Evolutionary conservation across 345 rosid species (phyloP), one percentile per base, ranked within the genome.

Genomic region (Salix arbutifolia): DNA sequence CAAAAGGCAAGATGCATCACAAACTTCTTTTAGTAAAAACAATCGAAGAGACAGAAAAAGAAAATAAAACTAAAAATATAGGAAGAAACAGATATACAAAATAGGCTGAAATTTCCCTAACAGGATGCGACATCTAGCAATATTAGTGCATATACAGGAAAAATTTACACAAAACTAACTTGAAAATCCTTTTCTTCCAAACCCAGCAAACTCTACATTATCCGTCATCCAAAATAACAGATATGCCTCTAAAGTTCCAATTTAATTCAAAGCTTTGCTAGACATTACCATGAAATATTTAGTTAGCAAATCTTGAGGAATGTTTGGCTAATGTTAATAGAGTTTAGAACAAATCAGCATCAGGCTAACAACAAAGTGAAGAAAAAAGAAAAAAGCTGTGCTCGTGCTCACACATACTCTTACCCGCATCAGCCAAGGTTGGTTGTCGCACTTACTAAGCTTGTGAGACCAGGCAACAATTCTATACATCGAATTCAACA

Each of bases 281-380:
- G 11, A 61, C 53, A 52, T 8, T 4, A 52, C 46, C 65, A 19
- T 50, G 30, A 58, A 31, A 65, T 42, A 33, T 46, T 14, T 1
- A 6, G 31, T 44, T 28, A 37, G 62, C 70, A 73, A 53, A 10
- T 73, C 62, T n/a, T 8, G 31, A 26, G 25, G 31, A 37, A 65
- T 25, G 53, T 60, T 56, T 53, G 44, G 28, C 33, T 52, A 56
- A 42, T 30, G 62, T n/a, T 28, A 23, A 56, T 28, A 61, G 21
- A 72, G 35, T 44, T 19, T 19, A 40, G 18, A 52, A 60, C 4
- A 53, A 69, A 23, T 48, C 50, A 28, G 12, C 58, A 65, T 76
- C 62, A 9, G 60, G 56, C 35, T 53, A 42, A 48, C 48, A 70
- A 71, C 69, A 78, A 64, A 56, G 75, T 75, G 12, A 65, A 31